Conservation (phyloP, 2,329 filamentous ascomycete species). For the Chaetomium sp. region DNA sequence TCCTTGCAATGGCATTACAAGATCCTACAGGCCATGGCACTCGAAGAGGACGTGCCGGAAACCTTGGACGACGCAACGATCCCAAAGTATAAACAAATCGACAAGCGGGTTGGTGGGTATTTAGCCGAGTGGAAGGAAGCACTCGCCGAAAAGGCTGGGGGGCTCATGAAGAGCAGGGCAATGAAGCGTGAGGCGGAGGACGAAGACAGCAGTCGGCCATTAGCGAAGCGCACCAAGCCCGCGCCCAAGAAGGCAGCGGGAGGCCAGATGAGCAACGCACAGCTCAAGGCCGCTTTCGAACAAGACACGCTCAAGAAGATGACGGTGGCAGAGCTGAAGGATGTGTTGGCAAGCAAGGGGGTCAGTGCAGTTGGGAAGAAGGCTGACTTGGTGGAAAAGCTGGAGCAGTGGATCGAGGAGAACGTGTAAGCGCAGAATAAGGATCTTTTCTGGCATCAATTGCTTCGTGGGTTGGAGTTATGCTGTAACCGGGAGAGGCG, state of each 20-base stretch:
- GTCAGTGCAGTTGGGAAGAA: slow-evolving; percentile 56
- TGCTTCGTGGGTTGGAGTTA: neutral
- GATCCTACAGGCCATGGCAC: slow-evolving; percentile 85
- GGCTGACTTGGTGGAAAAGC: slow-evolving; percentile 55
- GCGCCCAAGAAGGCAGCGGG: slow-evolving; percentile 38
- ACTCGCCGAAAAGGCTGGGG: slow-evolving; percentile 59
- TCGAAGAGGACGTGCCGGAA: slow-evolving; percentile 87
- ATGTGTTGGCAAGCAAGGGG: slow-evolving; percentile 51
- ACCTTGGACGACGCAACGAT: slow-evolving; percentile 74
- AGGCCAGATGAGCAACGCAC: slow-evolving; percentile 47
- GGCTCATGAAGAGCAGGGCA: slow-evolving; percentile 44
- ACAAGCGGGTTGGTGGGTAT: slow-evolving; percentile 81
- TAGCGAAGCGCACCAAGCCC: slow-evolving; percentile 51
- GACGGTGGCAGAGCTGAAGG: slow-evolving; percentile 57
- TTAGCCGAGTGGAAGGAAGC: slow-evolving; percentile 74
- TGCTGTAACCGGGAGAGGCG: neutral
- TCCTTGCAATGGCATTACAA: slow-evolving; percentile 96
- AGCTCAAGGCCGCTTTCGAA: slow-evolving; percentile 50
- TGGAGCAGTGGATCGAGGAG: slow-evolving; percentile 60
- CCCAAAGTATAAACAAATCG: slow-evolving; percentile 83
- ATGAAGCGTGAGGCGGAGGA: slow-evolving; percentile 58
- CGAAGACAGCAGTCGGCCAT: slow-evolving; percentile 41
- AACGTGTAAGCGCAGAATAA: slow-evolving; percentile 38
- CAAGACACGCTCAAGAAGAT: slow-evolving; percentile 54
- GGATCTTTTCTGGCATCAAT: neutral